These are phyloP conservation scores for Plasmodium berghei DNA, from an alignment of 169 alveolate species.

Conservation along the genomic window DNA sequence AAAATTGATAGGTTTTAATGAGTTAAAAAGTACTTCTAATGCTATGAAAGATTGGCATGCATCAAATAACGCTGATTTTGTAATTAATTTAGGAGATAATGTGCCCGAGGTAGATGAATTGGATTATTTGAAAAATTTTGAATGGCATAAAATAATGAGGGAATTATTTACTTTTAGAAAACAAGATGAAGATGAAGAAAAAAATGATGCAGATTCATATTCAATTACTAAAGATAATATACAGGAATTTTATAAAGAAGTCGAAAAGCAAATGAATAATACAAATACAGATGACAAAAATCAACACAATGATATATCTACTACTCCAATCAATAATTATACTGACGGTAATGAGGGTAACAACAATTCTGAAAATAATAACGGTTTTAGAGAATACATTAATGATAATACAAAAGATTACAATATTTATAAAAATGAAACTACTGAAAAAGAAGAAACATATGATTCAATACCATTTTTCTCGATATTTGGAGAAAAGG, in stretches of 20 bases:
- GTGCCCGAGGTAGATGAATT: constrained; percentile 18
- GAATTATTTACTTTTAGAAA: constrained; percentile 47
- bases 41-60: constrained; percentile 69
- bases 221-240: constrained; percentile 16
- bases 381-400: constrained; percentile 6
- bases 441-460: constrained; percentile 4
- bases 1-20: constrained; percentile 60
- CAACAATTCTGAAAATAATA: background rate
- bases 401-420: constrained; percentile 11
- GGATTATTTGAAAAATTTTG: constrained; percentile 20
- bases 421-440: constrained; percentile 29
- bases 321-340: background rate
- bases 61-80: constrained; percentile 65
- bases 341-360: background rate
- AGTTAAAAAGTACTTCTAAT: constrained; percentile 50
- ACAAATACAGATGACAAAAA: background rate
- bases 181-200: constrained; percentile 31
- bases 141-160: constrained; percentile 66
- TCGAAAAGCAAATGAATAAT: constrained; percentile 21
- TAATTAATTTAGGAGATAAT: constrained; percentile 74
- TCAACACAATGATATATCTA: background rate
- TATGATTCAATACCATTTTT: constrained; percentile 61
- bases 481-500: constrained; percentile 73
- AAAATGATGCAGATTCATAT: background rate
- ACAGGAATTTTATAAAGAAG: constrained; percentile 28